A percentile compares a stretch with the other conserved stretches of the same genome.
Conservation (phyloP, 1,139 yeast species). For the Kodamaea suecica region DNA sequence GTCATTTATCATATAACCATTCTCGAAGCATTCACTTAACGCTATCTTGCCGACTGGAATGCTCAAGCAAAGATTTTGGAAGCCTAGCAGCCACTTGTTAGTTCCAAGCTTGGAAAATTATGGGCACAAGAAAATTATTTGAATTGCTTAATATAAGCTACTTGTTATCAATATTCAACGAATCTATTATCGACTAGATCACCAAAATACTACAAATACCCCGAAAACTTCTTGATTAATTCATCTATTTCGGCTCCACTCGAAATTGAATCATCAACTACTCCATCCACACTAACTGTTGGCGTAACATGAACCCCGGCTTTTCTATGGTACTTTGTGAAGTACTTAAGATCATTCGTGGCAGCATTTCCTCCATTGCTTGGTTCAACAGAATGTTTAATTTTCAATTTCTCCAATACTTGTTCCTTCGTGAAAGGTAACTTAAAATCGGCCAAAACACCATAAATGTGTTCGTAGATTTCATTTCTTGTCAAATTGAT, state of each 20-base stretch:
- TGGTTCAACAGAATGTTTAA: constrained; percentile 27
- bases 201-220: constrained; percentile 3
- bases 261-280: constrained; percentile 38
- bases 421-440: constrained; percentile 38
- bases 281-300: constrained; percentile 72
- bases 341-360: constrained; percentile 64
- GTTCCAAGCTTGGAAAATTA: too few relatives aligned
- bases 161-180: too few relatives aligned
- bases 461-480: constrained; percentile 53
- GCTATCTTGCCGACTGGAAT: too few relatives aligned
- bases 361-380: constrained; percentile 59
- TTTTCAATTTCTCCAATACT: constrained; percentile 32
- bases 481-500: constrained; percentile 53
- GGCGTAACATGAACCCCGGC: constrained; percentile 84
- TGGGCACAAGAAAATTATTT: too few relatives aligned
- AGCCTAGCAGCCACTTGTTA: too few relatives aligned
- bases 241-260: constrained; percentile 37
- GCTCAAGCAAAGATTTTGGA: too few relatives aligned
- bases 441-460: constrained; percentile 40
- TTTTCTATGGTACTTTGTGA: constrained; percentile 69
- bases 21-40: too few relatives aligned
- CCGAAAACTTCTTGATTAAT: constrained; percentile 27
- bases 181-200: too few relatives aligned
- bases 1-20: too few relatives aligned
- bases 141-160: too few relatives aligned